Percentiles rank a stretch among this genome's conserved stretches.
Evolutionary conservation across 768 basidiomycete species (phyloP).

Genomic region (Suillus weaverae): DNA sequence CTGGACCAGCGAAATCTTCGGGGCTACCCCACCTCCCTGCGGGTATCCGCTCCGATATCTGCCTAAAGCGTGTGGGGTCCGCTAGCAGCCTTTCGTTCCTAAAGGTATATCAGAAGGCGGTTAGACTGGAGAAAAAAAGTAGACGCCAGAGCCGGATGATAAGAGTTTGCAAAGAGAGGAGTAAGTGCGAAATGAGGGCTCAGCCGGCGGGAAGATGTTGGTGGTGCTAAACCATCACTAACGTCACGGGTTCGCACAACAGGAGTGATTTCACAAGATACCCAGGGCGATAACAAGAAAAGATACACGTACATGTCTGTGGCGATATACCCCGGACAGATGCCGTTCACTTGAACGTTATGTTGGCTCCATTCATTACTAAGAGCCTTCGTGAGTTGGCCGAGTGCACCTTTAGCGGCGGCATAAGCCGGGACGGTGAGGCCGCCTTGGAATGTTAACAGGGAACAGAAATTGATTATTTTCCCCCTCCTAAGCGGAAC

Average conservation of each 20-base stretch:
- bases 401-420: slow-evolving; percentile 85
- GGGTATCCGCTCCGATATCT: slow-evolving; percentile 73
- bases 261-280: slow-evolving; percentile 6
- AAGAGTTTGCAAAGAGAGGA: slow-evolving; percentile 4
- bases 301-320: slow-evolving; percentile 74
- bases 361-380: slow-evolving; percentile 92
- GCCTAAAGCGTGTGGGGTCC: slow-evolving; percentile 58
- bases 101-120: slow-evolving; percentile 13
- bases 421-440: slow-evolving; percentile 87
- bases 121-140: slow-evolving; percentile 15
- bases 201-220: background rate
- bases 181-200: slow-evolving; percentile 1
- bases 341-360: slow-evolving; percentile 86
- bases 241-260: slow-evolving; percentile 10
- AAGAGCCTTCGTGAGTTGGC: slow-evolving; percentile 84
- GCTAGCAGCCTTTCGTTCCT: slow-evolving; percentile 68
- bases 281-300: slow-evolving; percentile 19
- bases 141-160: slow-evolving; percentile 9
- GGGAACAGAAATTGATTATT: slow-evolving; percentile 67
- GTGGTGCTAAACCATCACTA: background rate
- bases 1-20: slow-evolving; percentile 64
- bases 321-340: slow-evolving; percentile 85
- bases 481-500: slow-evolving; percentile 68
- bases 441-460: slow-evolving; percentile 55
- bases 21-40: slow-evolving; percentile 68